phyloP scores from a whole-genome alignment of 2,329 filamentous ascomycete species.

The Didymella exigua region DNA sequence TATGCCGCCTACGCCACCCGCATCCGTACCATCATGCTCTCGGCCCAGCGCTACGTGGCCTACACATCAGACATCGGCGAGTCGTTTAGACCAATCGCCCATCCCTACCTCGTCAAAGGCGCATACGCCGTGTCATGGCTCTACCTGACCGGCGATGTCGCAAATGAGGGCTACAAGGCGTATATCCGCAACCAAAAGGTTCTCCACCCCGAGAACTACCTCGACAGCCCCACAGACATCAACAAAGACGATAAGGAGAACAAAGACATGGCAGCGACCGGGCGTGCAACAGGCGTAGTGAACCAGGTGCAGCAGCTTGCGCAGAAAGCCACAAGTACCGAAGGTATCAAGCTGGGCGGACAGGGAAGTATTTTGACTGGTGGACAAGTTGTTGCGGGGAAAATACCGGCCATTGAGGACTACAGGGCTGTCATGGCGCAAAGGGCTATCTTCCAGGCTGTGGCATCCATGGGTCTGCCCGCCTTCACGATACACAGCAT shows the following conservation, averaged over 20 bases:
- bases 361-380: slow-evolving; percentile 28
- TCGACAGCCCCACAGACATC: slow-evolving; percentile 6
- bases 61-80: slow-evolving; percentile 98
- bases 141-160: slow-evolving; percentile 88
- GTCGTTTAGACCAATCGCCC: slow-evolving; percentile 90
- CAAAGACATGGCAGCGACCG: slow-evolving; percentile 42
- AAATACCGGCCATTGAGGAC: slow-evolving; percentile 79
- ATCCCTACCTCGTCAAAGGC: slow-evolving; percentile 77
- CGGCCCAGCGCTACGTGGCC: slow-evolving; percentile 92
- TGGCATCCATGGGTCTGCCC: slow-evolving; percentile 92
- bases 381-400: slow-evolving; percentile 43
- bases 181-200: slow-evolving; percentile 84
- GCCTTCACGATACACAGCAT: slow-evolving; percentile 94
- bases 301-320: slow-evolving; percentile 33
- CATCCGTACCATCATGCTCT: slow-evolving; percentile 82
- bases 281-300: slow-evolving; percentile 17
- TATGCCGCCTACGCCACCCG: slow-evolving; percentile 93
- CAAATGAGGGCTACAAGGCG: slow-evolving; percentile 92
- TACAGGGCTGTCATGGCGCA: slow-evolving; percentile 91
- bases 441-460: slow-evolving; percentile 83
- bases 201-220: slow-evolving; percentile 66
- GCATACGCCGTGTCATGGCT: slow-evolving; percentile 94
- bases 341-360: slow-evolving; percentile 30
- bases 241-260: slow-evolving; percentile 42
- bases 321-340: slow-evolving; percentile 25